Evolutionary conservation across 371 early-diverging fungal genomes (phyloP).

Genomic region (Encephalitozoon romaleae): DNA sequence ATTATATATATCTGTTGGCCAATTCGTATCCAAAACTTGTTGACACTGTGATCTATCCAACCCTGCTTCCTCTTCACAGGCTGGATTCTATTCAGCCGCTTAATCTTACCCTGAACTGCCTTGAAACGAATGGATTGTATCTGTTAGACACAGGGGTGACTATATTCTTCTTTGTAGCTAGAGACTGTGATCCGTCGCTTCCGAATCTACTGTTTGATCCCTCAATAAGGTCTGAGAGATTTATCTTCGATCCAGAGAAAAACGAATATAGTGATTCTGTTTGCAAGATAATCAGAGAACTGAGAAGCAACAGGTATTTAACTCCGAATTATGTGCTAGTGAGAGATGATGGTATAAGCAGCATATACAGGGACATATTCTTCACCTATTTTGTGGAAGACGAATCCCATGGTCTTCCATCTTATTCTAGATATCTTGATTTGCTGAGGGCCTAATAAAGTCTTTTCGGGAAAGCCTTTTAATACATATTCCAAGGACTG

Average conservation of each 20-base stretch:
- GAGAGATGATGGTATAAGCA: constrained; percentile 17
- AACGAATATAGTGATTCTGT: constrained; percentile 47
- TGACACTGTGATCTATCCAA: constrained; percentile 58
- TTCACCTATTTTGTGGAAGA: constrained; percentile 55
- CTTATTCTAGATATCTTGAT: constrained; percentile 14
- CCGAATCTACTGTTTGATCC: constrained; percentile 24
- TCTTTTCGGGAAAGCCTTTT: neutral
- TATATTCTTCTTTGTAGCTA: constrained; percentile 55
- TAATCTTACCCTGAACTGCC: constrained; percentile 31
- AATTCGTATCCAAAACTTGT: constrained; percentile 44
- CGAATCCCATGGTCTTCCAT: constrained; percentile 27
- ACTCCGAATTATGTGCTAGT: constrained; percentile 47
- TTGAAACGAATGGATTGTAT: constrained; percentile 50
- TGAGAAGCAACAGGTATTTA: constrained; percentile 33
- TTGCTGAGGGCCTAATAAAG: constrained; percentile 9
- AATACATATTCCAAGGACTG: neutral
- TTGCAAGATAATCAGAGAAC: constrained; percentile 9
- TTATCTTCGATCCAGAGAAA: constrained; percentile 25
- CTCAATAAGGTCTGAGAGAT: neutral
- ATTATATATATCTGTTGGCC: constrained; percentile 43
- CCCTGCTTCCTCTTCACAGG: constrained; percentile 34
- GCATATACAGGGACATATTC: constrained; percentile 48
- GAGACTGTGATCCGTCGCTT: constrained; percentile 26
- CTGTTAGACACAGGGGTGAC: constrained; percentile 58
- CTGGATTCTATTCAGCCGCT: constrained; percentile 32